These are phyloP conservation scores for Chernovozyma aurita DNA, from an alignment of 1,139 yeast species.

Conservation along the genomic window DNA sequence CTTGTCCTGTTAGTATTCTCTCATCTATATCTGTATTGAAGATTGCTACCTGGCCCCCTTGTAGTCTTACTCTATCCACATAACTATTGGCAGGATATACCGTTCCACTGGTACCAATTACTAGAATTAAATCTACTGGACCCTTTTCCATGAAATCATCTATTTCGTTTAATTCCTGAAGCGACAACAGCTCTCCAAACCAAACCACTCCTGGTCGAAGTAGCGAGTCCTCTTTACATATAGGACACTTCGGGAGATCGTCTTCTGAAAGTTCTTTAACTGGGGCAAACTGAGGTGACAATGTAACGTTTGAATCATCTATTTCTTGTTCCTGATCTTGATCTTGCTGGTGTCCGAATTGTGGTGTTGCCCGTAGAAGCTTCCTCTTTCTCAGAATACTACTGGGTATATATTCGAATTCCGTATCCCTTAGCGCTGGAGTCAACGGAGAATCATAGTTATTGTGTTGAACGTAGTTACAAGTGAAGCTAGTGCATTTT, in stretches of 20 bases:
- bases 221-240: conserved; percentile 44
- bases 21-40: conserved; percentile 67
- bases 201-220: conserved; percentile 88
- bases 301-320: conserved; percentile 11
- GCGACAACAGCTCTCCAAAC: conserved; percentile 84
- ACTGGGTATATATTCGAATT: conserved; percentile 22
- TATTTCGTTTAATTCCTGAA: conserved; percentile 55
- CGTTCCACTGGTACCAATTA: conserved; percentile 79
- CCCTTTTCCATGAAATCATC: conserved; percentile 64
- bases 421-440: conserved; percentile 44
- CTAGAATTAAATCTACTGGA: conserved; percentile 67
- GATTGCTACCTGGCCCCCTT: conserved; percentile 81
- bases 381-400: conserved; percentile 4
- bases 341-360: no score
- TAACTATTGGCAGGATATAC: conserved; percentile 93
- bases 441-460: conserved; percentile 63
- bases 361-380: neutral
- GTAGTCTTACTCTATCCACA: conserved; percentile 66
- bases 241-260: conserved; percentile 75
- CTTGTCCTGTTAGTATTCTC: conserved; percentile 34
- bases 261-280: conserved; percentile 41
- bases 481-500: conserved; percentile 70
- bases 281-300: conserved; percentile 46
- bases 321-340: conserved; percentile 10
- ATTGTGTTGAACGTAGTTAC: conserved; percentile 53